Percentiles rank a stretch among this genome's conserved stretches.
phyloP scores from a whole-genome alignment of 257 asterid genomes.

The Echites panduratus region DNA sequence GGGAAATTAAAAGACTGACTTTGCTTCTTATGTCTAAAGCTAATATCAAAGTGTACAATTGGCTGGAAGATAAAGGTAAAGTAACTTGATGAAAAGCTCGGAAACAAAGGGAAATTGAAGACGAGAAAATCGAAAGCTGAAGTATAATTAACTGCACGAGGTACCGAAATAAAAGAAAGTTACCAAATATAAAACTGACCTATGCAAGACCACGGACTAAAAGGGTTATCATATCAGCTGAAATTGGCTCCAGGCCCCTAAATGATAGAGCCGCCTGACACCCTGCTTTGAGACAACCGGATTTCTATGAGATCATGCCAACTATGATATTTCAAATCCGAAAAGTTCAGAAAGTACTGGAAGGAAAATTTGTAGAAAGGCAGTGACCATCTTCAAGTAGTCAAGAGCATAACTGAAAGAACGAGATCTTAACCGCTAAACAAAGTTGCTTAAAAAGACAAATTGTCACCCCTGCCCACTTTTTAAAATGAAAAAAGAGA shows the following conservation, averaged over 20 bases:
- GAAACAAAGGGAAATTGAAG: conserved; percentile 30
- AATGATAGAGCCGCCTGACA: conserved; percentile 76
- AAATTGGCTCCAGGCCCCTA: conserved; percentile 83
- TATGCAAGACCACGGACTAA: conserved; percentile 76
- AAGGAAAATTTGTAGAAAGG: conserved; percentile 42
- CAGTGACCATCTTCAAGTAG: conserved; percentile 40
- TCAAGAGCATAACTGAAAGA: conserved; percentile 22
- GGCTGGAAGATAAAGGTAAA: conserved; percentile 30
- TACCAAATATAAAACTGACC: conserved; percentile 83
- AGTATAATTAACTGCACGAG: conserved; percentile 38
- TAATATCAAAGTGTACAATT: conserved; percentile 18
- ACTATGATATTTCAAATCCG: conserved; percentile 25
- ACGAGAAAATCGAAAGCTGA: conserved; percentile 25
- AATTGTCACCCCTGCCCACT: conserved; percentile 26
- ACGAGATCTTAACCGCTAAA: conserved; percentile 16
- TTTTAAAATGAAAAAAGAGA: conserved; percentile 29
- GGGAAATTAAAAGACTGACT: conserved; percentile 5
- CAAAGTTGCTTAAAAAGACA: conserved; percentile 35
- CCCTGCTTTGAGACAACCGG: conserved; percentile 97
- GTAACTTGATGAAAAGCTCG: conserved; percentile 37
- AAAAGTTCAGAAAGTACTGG: conserved; percentile 30
- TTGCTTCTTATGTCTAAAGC: not conserved
- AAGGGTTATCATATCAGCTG: conserved; percentile 83
- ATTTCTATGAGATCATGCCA: conserved; percentile 54
- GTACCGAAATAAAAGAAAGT: conserved; percentile 40